A percentile compares a stretch with the other conserved stretches of the same genome.
Evolutionary conservation across 768 basidiomycete genomes (phyloP).

Genomic region (Termitomyces sp.): DNA sequence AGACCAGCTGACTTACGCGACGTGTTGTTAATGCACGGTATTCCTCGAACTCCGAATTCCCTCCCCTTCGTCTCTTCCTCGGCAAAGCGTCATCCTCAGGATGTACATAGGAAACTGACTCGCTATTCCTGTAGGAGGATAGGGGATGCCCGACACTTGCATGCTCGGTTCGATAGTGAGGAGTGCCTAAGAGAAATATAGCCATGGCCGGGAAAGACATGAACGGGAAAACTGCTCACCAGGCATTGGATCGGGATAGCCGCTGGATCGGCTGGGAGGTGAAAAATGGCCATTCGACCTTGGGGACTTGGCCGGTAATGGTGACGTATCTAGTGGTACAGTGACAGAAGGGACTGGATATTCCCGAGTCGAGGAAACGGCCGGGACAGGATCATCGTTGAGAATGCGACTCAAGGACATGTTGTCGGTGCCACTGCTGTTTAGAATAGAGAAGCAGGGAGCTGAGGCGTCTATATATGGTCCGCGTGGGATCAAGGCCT

Average conservation of each 20-base stretch:
- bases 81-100: constrained; percentile 20
- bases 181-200: constrained; percentile 21
- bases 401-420: constrained; percentile 81
- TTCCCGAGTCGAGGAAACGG: constrained; percentile 25
- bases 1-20: constrained; percentile 43
- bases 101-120: constrained; percentile 24
- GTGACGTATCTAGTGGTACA: constrained; percentile 13
- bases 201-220: constrained; percentile 4
- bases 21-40: constrained; percentile 36
- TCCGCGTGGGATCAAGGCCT: constrained; percentile 31
- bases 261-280: constrained; percentile 10
- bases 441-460: constrained; percentile 3
- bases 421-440: constrained; percentile 5
- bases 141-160: constrained; percentile 27
- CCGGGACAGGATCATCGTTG: constrained; percentile 61
- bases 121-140: constrained; percentile 29
- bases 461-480: constrained; percentile 3
- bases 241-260: constrained; percentile 7
- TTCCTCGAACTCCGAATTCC: constrained; percentile 46
- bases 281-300: constrained; percentile 17
- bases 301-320: constrained; percentile 13
- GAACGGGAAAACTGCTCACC: constrained; percentile 4
- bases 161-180: constrained; percentile 14
- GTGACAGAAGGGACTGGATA: constrained; percentile 22
- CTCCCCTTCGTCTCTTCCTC: constrained; percentile 46